A percentile compares a stretch with the other conserved stretches of the same genome.
Evolutionary conservation across 106 monocot genomes (phyloP).

Genomic region (Gastrodia elata): DNA sequence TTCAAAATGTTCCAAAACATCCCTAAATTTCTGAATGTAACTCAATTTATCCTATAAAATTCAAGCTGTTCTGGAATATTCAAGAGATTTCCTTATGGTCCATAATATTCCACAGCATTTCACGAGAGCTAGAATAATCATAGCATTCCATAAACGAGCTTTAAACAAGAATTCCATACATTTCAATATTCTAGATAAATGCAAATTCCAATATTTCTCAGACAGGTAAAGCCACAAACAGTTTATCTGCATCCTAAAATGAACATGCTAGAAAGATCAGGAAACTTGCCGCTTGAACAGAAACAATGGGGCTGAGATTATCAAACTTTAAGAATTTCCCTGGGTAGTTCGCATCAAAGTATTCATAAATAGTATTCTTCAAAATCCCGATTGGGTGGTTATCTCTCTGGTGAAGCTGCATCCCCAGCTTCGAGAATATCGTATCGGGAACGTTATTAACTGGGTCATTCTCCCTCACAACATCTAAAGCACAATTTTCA

Average conservation of each 20-base stretch:
- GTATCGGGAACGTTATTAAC: slow-evolving; percentile 86
- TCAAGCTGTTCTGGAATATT: too few relatives aligned
- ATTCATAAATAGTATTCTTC: slow-evolving; percentile 80
- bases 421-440: slow-evolving; percentile 75
- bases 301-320: slow-evolving; percentile 84
- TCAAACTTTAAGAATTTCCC: slow-evolving; percentile 75
- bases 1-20: too few relatives aligned
- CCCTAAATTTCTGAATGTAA: too few relatives aligned
- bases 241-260: neutral
- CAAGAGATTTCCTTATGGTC: too few relatives aligned
- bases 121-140: too few relatives aligned
- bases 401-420: slow-evolving; percentile 86
- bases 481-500: slow-evolving; percentile 37
- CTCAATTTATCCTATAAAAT: too few relatives aligned
- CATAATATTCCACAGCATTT: too few relatives aligned
- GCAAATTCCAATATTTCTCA: neutral
- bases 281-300: slow-evolving; percentile 48
- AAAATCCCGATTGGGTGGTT: slow-evolving; percentile 88
- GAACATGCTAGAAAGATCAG: neutral
- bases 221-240: neutral
- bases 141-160: too few relatives aligned
- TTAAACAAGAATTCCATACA: too few relatives aligned
- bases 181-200: too few relatives aligned
- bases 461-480: slow-evolving; percentile 81
- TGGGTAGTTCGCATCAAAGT: slow-evolving; percentile 52